Evolutionary conservation across 768 basidiomycete species (phyloP).

Genomic region (Termitomyces sp.): DNA sequence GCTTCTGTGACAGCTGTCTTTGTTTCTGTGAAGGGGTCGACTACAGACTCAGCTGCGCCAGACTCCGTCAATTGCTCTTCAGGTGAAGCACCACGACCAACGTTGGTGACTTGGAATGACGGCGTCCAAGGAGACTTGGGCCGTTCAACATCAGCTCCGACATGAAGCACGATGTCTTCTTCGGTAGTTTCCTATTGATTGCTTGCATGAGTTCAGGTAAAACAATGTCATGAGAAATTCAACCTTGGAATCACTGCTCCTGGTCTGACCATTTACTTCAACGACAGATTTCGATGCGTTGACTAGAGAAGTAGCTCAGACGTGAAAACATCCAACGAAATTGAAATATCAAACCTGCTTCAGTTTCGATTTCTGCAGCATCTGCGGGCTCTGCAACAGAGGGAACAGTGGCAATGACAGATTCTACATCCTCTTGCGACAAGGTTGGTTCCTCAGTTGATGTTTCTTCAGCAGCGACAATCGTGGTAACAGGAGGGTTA

Average conservation of each 20-base stretch:
- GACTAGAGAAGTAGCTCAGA: not conserved
- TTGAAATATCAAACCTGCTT: not conserved
- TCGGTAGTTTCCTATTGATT: not conserved
- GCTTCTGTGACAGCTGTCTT: not conserved
- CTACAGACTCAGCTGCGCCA: not conserved
- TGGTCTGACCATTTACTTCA: not conserved
- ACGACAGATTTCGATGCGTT: not conserved
- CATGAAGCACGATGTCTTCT: not conserved
- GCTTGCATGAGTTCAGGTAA: not conserved
- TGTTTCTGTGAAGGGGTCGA: not conserved
- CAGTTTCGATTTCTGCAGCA: not conserved
- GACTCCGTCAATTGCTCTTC: slow-evolving; percentile 10
- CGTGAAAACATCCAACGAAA: not conserved
- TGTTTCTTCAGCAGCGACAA: not conserved
- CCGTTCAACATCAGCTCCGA: slow-evolving; percentile 25
- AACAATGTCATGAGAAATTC: not conserved
- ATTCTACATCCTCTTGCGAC: not conserved
- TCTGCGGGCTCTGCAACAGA: not conserved
- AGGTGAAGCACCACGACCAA: slow-evolving; percentile 22
- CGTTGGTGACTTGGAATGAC: slow-evolving; percentile 45
- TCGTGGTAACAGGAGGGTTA: not conserved
- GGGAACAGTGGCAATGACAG: not conserved
- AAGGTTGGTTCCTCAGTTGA: not conserved
- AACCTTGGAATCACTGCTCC: not conserved
- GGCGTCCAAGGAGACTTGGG: slow-evolving; percentile 48